Conservation (phyloP, 768 basidiomycete genomes). For the Chalciporus pseudorubinellus region DNA sequence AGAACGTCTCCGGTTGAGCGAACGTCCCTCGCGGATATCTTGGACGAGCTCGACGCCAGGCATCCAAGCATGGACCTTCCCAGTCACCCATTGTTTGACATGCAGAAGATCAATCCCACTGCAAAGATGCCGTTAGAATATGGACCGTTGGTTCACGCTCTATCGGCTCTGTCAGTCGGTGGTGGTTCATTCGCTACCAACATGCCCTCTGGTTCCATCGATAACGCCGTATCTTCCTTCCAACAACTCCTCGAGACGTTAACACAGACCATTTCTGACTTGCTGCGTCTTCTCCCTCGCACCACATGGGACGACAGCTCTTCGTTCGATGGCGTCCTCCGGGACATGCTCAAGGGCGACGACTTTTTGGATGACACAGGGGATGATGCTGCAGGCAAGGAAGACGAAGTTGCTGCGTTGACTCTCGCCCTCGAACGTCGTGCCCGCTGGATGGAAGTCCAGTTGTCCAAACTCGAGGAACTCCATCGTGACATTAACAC, state of each 20-base stretch:
- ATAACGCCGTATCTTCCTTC: constrained; percentile 87
- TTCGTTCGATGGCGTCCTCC: constrained; percentile 80
- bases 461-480: constrained; percentile 84
- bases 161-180: constrained; percentile 82
- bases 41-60: constrained; percentile 63
- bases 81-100: constrained; percentile 74
- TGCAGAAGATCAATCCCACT: constrained; percentile 67
- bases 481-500: constrained; percentile 88
- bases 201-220: constrained; percentile 85
- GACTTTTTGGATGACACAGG: constrained; percentile 78
- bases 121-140: constrained; percentile 81
- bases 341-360: constrained; percentile 87
- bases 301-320: constrained; percentile 91
- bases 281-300: constrained; percentile 79
- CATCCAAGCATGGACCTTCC: constrained; percentile 64
- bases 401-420: constrained; percentile 82
- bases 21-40: constrained; percentile 57
- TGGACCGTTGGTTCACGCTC: constrained; percentile 79
- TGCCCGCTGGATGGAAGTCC: constrained; percentile 93
- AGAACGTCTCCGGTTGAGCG: constrained; percentile 41
- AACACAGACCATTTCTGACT: constrained; percentile 86
- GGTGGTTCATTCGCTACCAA: constrained; percentile 77
- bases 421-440: constrained; percentile 83
- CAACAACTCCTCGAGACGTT: constrained; percentile 85
- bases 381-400: constrained; percentile 61